Percentiles rank a stretch among this genome's conserved stretches.
Conservation (phyloP, 129 eudicot genomes). For the Saposhnikovia divaricata region DNA sequence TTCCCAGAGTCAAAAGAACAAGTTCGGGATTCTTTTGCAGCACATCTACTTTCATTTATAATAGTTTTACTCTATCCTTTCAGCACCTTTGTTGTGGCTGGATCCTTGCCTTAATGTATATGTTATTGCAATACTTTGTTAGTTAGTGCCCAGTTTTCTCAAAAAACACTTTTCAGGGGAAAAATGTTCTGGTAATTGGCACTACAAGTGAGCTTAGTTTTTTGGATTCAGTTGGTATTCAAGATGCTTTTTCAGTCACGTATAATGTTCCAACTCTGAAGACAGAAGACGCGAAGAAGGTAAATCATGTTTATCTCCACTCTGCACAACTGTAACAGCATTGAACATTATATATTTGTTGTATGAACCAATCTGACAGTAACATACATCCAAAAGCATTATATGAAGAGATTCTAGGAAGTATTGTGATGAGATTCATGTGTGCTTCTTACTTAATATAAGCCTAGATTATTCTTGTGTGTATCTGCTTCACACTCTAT, state of each 20-base stretch:
- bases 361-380: background rate
- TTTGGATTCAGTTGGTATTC: constrained; percentile 78
- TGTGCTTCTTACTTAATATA: background rate
- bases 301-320: constrained; percentile 10
- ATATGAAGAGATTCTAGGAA: background rate
- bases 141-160: background rate
- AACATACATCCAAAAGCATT: background rate
- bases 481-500: background rate
- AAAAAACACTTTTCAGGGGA: constrained; percentile 45
- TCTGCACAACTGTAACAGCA: background rate
- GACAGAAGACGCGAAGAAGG: constrained; percentile 87
- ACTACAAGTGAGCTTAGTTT: constrained; percentile 88
- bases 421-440: background rate
- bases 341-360: background rate
- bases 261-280: constrained; percentile 78
- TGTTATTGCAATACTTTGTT: background rate
- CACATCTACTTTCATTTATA: background rate
- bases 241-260: constrained; percentile 88
- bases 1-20: background rate
- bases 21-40: background rate
- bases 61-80: background rate
- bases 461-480: background rate
- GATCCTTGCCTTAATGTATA: background rate
- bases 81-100: background rate
- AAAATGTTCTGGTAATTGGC: constrained; percentile 87